These are phyloP conservation scores for Xylaria sp. DNA, from an alignment of 2,329 filamentous ascomycete genomes.

Conservation along the genomic window DNA sequence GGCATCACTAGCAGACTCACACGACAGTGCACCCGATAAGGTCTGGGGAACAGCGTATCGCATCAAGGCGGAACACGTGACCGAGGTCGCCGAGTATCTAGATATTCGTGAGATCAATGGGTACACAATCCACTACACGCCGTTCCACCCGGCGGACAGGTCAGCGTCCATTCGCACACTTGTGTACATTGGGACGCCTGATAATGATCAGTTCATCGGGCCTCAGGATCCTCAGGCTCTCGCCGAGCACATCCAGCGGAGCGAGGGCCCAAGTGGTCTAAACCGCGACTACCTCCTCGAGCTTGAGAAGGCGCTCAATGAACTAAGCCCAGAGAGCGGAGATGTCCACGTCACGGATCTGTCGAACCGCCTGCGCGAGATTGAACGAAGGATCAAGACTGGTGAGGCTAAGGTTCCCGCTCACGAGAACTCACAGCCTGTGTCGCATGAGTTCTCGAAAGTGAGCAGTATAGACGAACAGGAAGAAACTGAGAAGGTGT, in stretches of 20 bases:
- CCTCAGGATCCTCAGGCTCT: conserved; percentile 79
- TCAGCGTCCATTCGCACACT: conserved; percentile 60
- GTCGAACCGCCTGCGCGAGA: conserved; percentile 70
- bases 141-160: conserved; percentile 68
- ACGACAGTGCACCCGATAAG: conserved; percentile 63
- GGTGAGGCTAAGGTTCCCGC: background rate
- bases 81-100: conserved; percentile 85
- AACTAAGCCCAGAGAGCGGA: conserved; percentile 74
- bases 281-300: conserved; percentile 89
- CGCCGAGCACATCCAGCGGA: conserved; percentile 79
- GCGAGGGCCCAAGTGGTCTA: conserved; percentile 81
- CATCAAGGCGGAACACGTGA: conserved; percentile 72
- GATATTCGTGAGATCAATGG: conserved; percentile 98
- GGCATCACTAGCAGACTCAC: conserved; percentile 74
- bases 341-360: conserved; percentile 88
- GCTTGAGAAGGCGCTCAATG: conserved; percentile 75
- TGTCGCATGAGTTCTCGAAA: conserved; percentile 48
- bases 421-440: conserved; percentile 7
- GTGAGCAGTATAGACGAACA: conserved; percentile 60
- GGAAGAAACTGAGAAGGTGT: conserved; percentile 55
- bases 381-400: conserved; percentile 49
- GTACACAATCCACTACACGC: conserved; percentile 90
- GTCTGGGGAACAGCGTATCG: conserved; percentile 96
- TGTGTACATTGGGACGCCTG: conserved; percentile 93
- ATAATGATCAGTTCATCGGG: conserved; percentile 90